Base-by-base conservation (phyloP, 2,329 filamentous ascomycete genomes). In the Fusarium redolens region DNA sequence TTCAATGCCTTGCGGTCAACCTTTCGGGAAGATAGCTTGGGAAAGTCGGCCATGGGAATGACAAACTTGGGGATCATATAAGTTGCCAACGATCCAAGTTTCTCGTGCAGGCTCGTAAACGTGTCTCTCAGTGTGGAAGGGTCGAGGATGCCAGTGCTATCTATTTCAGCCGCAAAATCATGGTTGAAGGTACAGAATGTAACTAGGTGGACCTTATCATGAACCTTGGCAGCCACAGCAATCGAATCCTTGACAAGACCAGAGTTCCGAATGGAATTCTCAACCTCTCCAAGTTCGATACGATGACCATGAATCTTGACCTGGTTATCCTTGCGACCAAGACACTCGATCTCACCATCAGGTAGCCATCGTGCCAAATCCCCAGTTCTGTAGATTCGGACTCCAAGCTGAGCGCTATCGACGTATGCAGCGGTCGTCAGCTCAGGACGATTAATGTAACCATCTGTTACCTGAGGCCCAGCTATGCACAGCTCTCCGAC, bases 281-380 rank as follows among this genome's bases (percentile, higher is more conserved):
- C 75, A n/a, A 80, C 65, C 20, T 80, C 78, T 20, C 65, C 75
- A 4, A 76, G 70, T 64, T 80, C 78, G 10, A 79, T 67, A 7
- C 77, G 74, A 20, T 79, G 75, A 5, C 78, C 76, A 13, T 70
- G 68, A 20, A 79, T 65, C 65, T 79, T 80, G 62, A 79, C 72
- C 35, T 79, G 76, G 13, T 72, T 62, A 28, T 80, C 77, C 25
- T 75, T 76, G 3, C 77, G 72, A 12, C 78, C 74, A 15, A 77
- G 60, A 31, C 57, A 66, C 43, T 72, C 50, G 1, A 72, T 70
- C 31, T 69, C 64, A 4, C 74, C 74, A 15, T 43, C 45, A 4
- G 73, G 65, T 3, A 75, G 33, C 73, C 71, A 77, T 56, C 67
- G 47, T 12, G 55, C 69, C 37, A 70, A 41, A n/a, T 72, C 69